Percentiles rank a stretch among this genome's conserved stretches.
phyloP scores from a whole-genome alignment of 768 basidiomycete genomes.

The Lentinula boryana region DNA sequence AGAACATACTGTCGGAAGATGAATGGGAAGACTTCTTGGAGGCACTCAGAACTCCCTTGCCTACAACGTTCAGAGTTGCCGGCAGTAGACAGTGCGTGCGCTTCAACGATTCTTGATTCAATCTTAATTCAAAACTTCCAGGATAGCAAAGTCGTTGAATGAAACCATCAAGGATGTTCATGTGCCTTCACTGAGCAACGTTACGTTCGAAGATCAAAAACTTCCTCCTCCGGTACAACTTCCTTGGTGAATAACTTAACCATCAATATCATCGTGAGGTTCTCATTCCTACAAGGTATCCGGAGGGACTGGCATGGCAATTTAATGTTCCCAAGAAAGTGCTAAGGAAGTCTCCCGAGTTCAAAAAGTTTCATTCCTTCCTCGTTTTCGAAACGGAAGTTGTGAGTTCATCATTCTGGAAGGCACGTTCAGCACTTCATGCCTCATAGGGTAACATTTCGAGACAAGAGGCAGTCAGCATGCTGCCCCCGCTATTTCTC shows the following conservation, averaged over 20 bases:
- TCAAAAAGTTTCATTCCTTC: constrained; percentile 94
- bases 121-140: constrained; percentile 18
- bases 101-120: background rate
- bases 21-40: constrained; percentile 79
- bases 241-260: constrained; percentile 57
- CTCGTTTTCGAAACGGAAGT: constrained; percentile 98
- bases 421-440: background rate
- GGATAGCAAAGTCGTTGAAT: constrained; percentile 71
- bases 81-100: constrained; percentile 72
- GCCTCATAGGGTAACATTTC: constrained; percentile 83
- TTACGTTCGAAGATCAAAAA: constrained; percentile 68
- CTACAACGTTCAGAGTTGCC: constrained; percentile 91
- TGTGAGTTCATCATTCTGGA: constrained; percentile 38
- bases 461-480: constrained; percentile 95
- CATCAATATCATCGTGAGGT: background rate
- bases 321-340: constrained; percentile 88
- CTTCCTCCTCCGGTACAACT: constrained; percentile 80
- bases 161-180: constrained; percentile 70
- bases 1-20: constrained; percentile 66
- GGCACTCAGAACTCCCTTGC: constrained; percentile 63
- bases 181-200: constrained; percentile 67
- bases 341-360: constrained; percentile 81
- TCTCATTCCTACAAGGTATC: constrained; percentile 58
- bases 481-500: constrained; percentile 96
- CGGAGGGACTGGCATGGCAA: constrained; percentile 94